Percentiles rank a stretch among this genome's conserved stretches.
Evolutionary conservation across 2,329 filamentous ascomycete species (phyloP).

Genomic region (Dactylonectria estremocensis): DNA sequence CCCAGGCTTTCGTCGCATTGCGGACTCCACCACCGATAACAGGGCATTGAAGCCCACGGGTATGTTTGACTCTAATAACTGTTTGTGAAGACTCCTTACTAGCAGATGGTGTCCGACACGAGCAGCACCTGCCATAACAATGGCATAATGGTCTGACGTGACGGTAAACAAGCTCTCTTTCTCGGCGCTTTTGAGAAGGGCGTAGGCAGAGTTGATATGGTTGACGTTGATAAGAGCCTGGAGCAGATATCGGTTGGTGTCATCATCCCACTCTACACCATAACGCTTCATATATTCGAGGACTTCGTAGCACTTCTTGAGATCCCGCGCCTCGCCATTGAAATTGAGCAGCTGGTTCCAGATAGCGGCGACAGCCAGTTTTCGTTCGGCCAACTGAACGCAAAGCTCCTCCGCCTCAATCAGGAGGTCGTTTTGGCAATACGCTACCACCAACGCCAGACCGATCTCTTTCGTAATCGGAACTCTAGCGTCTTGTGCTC

Average conservation of each 20-base stretch:
- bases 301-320: constrained; percentile 64
- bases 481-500: constrained; percentile 70
- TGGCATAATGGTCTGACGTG: constrained; percentile 64
- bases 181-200: constrained; percentile 62
- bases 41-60: constrained; percentile 60
- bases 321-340: constrained; percentile 74
- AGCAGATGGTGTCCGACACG: constrained; percentile 60
- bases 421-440: constrained; percentile 63
- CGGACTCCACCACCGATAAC: constrained; percentile 59
- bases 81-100: constrained; percentile 58
- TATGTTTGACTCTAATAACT: constrained; percentile 61
- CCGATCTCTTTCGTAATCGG: constrained; percentile 71
- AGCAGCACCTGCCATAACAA: constrained; percentile 68
- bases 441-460: constrained; percentile 77
- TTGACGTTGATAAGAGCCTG: constrained; percentile 64
- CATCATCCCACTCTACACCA: constrained; percentile 63
- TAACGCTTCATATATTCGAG: constrained; percentile 65
- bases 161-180: constrained; percentile 63
- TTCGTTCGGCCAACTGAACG: constrained; percentile 66
- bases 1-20: constrained; percentile 43
- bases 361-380: constrained; percentile 70
- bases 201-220: constrained; percentile 65
- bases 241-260: constrained; percentile 67
- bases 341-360: constrained; percentile 86
- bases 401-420: constrained; percentile 57